Percentiles rank a stretch among this genome's conserved stretches.
Conservation (phyloP, 2,329 filamentous ascomycete species). For the Cladophialophora chaetospira region DNA sequence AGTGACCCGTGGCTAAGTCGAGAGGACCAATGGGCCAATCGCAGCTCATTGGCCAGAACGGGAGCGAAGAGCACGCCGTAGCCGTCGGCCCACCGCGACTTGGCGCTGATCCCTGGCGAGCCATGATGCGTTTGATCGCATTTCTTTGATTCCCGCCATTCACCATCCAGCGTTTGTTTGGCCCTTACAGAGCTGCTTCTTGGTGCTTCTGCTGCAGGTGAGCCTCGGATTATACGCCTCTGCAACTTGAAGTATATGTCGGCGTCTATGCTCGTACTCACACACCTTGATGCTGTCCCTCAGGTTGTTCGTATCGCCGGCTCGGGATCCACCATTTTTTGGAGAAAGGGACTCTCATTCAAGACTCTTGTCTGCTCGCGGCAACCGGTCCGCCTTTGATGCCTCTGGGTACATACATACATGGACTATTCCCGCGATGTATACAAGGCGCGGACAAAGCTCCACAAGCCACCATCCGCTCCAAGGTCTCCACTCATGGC, state of each 20-base stretch:
- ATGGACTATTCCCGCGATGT: not conserved
- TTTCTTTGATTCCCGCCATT: not conserved
- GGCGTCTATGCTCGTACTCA: not conserved
- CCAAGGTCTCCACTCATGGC: slow-evolving; percentile 4
- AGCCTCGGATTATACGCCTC: not conserved
- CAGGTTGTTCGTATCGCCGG: not conserved
- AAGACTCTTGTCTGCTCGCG: no score
- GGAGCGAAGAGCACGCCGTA: slow-evolving; percentile 4
- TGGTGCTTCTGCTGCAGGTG: not conserved
- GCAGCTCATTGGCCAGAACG: slow-evolving; percentile 19
- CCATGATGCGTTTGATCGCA: not conserved
- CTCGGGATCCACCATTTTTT: not conserved
- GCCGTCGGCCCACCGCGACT: not conserved
- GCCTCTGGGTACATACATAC: no score
- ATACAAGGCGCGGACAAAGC: slow-evolving; percentile 7
- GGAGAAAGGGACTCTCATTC: no score
- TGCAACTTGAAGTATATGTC: not conserved
- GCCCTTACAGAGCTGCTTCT: not conserved
- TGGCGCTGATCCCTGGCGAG: slow-evolving; percentile 6
- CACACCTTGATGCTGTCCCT: no score
- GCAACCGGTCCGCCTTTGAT: no score
- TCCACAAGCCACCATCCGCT: slow-evolving; percentile 17
- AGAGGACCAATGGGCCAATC: slow-evolving; percentile 17
- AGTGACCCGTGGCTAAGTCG: slow-evolving; percentile 22
- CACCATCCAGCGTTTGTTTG: not conserved